A percentile compares a stretch with the other conserved stretches of the same genome.
Conservation (phyloP, 2,329 filamentous ascomycete genomes). For the Truncatella angustata region DNA sequence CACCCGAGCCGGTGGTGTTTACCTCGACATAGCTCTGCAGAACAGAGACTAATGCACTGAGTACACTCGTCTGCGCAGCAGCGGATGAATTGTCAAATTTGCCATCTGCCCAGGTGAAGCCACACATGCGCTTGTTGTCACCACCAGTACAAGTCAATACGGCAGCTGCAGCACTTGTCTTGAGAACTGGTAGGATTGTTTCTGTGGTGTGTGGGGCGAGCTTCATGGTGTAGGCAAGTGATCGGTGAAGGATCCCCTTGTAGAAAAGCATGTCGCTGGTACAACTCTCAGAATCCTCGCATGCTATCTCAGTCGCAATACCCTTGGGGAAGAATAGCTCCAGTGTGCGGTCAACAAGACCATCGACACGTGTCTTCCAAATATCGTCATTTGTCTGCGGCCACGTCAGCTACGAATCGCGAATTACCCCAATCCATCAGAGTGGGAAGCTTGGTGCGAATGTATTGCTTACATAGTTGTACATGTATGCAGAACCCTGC, state of each 20-base stretch:
- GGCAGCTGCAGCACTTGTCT: conserved; percentile 36
- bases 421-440: too few species aligned
- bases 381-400: conserved; percentile 23
- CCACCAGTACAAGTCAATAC: conserved; percentile 33
- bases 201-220: conserved; percentile 33
- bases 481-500: conserved; percentile 38
- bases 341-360: conserved; percentile 43
- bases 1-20: neutral
- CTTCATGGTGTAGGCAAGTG: conserved; percentile 38
- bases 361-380: conserved; percentile 47
- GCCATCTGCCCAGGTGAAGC: conserved; percentile 43
- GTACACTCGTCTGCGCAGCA: conserved; percentile 44
- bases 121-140: conserved; percentile 41
- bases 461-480: conserved; percentile 36
- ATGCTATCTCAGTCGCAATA: conserved; percentile 53
- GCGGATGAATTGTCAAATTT: conserved; percentile 27
- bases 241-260: conserved; percentile 52
- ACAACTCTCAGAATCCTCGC: conserved; percentile 47
- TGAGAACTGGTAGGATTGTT: conserved; percentile 34
- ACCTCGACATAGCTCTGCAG: conserved; percentile 27
- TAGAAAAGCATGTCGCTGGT: conserved; percentile 55
- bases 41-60: conserved; percentile 39
- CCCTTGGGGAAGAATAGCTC: conserved; percentile 41
- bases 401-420: neutral
- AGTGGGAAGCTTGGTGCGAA: too few species aligned